Base-by-base conservation (phyloP, 2,329 filamentous ascomycete species). In the Sporothrix brunneoviolacea region DNA sequence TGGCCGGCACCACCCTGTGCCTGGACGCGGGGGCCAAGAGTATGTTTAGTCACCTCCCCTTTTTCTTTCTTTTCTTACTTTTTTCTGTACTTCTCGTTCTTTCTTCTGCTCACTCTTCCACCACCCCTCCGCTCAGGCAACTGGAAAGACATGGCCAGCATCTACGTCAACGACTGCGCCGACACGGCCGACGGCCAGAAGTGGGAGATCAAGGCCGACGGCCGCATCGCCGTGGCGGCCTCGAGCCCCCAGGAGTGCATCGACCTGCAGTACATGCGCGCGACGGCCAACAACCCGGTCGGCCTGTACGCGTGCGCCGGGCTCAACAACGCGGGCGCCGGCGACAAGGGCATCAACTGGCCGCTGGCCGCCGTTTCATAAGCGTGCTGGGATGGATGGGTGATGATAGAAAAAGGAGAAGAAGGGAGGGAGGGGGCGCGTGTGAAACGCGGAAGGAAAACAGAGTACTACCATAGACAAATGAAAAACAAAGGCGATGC, bases 321-420 rank as follows among this genome's bases (percentile, higher is more conserved):
- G 1, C 55, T 70, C 18, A 67, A 65, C 10, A 68, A 68, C 53
- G 64, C 54, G 1, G 68, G 68, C 1, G 68, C 68, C 0, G 66
- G 57, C 8, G 68, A 70, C 56, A 67, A 66, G 57, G 68, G 68
- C 3, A 69, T 69, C 54, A 70, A 70, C 59, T 70, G 64, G 65
- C 64, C 66, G 7, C 60, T 70, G 16, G 59, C 60, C 15, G 66
- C 53, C 3, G 62, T 62, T 12, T 49, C 44, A 30, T 47, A 38
- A 32, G 40, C 13, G 35, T 8, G 18, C 16, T 21, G 28, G 10
- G 18, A 18, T 9, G 4, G 12, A 12, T 16, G 28, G 33, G 24
- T 28, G 22, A 21, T 32, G 27, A 13, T 21, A n/a, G 4, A 33
- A 22, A 22, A n/a, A 15, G 22, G 13, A 19, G 41, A 33, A 21